phyloP scores from a whole-genome alignment of 2,329 filamentous ascomycete genomes.

The Dothideomycetes sp. region DNA sequence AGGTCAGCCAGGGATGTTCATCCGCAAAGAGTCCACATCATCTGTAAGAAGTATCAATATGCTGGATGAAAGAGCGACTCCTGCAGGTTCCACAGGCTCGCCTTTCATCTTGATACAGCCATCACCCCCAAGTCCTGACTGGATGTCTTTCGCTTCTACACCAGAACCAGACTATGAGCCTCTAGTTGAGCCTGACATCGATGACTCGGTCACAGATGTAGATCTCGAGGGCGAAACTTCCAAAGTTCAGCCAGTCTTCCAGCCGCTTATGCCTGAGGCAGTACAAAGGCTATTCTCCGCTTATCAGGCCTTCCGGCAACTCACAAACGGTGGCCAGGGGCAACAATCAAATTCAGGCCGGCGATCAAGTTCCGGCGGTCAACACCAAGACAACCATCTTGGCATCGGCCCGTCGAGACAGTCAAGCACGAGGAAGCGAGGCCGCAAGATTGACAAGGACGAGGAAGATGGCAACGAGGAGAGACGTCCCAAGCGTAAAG shows the following conservation, averaged over 20 bases:
- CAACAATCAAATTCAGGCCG: neutral
- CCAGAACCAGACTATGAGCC: neutral
- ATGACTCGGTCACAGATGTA: neutral
- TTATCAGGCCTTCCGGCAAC: neutral
- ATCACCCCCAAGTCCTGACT: too few species aligned
- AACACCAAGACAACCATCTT: neutral
- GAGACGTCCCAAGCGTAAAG: slow-evolving; percentile 3
- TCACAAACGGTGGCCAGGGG: neutral
- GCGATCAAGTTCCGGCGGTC: neutral
- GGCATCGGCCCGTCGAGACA: too few species aligned
- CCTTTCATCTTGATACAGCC: too few species aligned
- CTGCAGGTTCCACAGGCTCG: too few species aligned
- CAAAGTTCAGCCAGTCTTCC: neutral
- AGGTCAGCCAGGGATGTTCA: too few species aligned
- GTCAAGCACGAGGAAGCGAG: neutral
- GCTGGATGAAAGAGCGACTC: too few species aligned
- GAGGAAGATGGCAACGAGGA: slow-evolving; percentile 4
- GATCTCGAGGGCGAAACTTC: neutral
- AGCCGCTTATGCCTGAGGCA: neutral
- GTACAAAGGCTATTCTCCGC: neutral
- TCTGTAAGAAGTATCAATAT: too few species aligned
- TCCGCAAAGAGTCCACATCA: too few species aligned
- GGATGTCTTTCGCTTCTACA: too few species aligned
- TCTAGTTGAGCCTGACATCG: slow-evolving; percentile 5
- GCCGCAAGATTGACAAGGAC: neutral